These are phyloP conservation scores for Pseudoneurospora amorphoporcata DNA, from an alignment of 495 filamentous ascomycete genomes.

Conservation along the genomic window DNA sequence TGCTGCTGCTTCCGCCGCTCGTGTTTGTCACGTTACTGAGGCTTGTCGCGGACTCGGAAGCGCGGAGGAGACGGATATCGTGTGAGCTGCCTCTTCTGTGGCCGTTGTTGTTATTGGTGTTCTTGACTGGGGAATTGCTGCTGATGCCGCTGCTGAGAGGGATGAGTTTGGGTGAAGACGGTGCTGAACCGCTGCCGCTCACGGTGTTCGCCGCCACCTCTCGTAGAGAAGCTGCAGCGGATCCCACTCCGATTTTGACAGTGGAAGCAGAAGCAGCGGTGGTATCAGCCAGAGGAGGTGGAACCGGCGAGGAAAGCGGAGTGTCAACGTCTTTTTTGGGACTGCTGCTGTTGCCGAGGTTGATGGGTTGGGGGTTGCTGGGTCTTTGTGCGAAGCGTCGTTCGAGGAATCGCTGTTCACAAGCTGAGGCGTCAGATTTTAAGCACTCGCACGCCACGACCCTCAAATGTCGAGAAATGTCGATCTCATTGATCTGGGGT, in stretches of 20 bases:
- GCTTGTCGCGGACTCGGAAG: neutral
- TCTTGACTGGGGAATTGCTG: neutral
- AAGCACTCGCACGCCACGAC: neutral
- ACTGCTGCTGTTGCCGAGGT: neutral
- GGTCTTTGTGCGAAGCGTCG: neutral
- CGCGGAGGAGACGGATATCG: neutral
- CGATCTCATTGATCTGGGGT: neutral
- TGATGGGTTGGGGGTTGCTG: neutral
- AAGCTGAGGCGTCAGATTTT: neutral
- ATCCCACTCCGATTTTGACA: neutral
- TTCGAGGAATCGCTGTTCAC: neutral
- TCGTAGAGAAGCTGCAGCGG: neutral
- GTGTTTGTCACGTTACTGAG: neutral
- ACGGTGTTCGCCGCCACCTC: neutral
- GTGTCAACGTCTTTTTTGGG: neutral
- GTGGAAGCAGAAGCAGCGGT: neutral
- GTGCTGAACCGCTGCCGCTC: neutral
- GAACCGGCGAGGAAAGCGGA: neutral
- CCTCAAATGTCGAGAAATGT: neutral
- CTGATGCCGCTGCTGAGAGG: conserved; percentile 1
- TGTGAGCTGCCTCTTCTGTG: neutral
- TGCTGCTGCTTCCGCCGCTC: neutral
- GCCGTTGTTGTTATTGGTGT: neutral
- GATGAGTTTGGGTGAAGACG: neutral
- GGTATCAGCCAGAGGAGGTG: neutral